A percentile compares a stretch with the other conserved stretches of the same genome.
Conservation (phyloP, 148 eudicot genomes). For the Selenicereus undatus region DNA sequence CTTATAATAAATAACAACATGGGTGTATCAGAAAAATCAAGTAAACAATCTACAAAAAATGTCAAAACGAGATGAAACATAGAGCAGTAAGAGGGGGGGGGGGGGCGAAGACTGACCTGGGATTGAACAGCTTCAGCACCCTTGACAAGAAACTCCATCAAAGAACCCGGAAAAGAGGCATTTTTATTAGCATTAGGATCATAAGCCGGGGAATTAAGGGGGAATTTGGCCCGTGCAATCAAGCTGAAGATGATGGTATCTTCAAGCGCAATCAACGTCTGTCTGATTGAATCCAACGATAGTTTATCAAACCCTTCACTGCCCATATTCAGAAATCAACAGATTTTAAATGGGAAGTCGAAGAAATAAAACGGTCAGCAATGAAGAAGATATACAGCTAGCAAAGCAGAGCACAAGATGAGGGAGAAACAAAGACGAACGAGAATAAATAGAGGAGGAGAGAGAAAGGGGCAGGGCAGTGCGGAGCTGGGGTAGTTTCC, state of each 20-base stretch:
- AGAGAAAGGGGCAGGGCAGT: neutral
- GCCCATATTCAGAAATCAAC: constrained; percentile 23
- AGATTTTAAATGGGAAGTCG: neutral
- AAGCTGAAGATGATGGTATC: constrained; percentile 71
- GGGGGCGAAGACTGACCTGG: constrained; percentile 35
- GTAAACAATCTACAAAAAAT: neutral
- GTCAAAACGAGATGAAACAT: neutral
- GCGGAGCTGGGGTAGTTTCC: no score
- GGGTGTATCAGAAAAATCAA: neutral
- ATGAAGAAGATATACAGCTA: neutral
- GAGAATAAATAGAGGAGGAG: neutral
- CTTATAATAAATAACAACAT: neutral
- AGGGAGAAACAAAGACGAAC: neutral
- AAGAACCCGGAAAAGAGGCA: constrained; percentile 34
- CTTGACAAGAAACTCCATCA: constrained; percentile 33
- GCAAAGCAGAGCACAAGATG: neutral
- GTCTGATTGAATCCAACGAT: constrained; percentile 46
- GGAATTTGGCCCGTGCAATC: constrained; percentile 61
- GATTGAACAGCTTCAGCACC: constrained; percentile 70
- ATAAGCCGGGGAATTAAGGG: constrained; percentile 49
- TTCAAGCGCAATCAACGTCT: constrained; percentile 59
- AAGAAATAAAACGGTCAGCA: neutral
- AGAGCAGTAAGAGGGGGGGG: no score
- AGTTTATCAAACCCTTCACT: constrained; percentile 27
- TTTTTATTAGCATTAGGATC: constrained; percentile 2